Evolutionary conservation across 371 early-diverging fungal species (phyloP).

Genomic region (Parasitella parasitica): DNA sequence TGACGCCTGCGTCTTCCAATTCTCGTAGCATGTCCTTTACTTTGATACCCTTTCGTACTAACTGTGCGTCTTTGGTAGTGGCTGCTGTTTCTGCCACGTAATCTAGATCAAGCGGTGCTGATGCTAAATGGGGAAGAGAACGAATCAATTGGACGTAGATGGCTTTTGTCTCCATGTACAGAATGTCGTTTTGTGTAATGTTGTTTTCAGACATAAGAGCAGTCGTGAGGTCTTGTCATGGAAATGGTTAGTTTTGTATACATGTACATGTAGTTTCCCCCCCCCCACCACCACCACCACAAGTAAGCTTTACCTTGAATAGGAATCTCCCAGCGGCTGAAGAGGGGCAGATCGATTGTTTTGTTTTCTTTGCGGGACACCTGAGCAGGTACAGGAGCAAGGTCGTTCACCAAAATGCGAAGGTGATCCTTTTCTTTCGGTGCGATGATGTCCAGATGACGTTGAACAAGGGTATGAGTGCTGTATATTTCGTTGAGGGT

Average conservation of each 20-base stretch:
- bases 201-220: constrained; percentile 72
- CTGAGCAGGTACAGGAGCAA: constrained; percentile 76
- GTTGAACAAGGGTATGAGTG: constrained; percentile 80
- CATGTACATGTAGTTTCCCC: no score
- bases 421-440: constrained; percentile 83
- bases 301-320: constrained; percentile 67
- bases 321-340: constrained; percentile 92
- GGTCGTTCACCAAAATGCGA: constrained; percentile 73
- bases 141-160: constrained; percentile 90
- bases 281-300: no score
- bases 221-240: constrained; percentile 39
- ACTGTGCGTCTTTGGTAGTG: constrained; percentile 76
- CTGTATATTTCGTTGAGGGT: constrained; percentile 92
- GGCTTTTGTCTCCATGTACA: constrained; percentile 91
- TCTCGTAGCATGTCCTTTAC: constrained; percentile 87
- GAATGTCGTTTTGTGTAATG: constrained; percentile 83
- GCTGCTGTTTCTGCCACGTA: constrained; percentile 83
- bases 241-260: no score
- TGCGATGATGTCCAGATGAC: constrained; percentile 80
- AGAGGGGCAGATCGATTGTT: constrained; percentile 79
- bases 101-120: constrained; percentile 55
- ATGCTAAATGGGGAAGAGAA: constrained; percentile 62
- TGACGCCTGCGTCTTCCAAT: constrained; percentile 70
- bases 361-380: constrained; percentile 86
- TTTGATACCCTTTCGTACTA: constrained; percentile 89